These are phyloP conservation scores for Chlorencoelia australis DNA, from an alignment of 2,329 filamentous ascomycete genomes.

Conservation along the genomic window DNA sequence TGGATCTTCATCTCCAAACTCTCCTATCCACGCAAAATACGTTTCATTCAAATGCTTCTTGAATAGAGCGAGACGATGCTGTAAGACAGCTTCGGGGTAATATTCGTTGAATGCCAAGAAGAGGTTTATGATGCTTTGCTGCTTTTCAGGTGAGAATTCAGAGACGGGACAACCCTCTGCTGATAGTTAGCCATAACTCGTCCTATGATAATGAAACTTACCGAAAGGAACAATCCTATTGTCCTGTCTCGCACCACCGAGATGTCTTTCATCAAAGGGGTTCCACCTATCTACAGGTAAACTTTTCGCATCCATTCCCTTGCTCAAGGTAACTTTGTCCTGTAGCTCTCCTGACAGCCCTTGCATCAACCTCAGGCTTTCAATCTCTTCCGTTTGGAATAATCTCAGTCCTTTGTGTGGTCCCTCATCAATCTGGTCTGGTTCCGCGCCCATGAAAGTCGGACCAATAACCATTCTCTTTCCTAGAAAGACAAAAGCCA, in stretches of 20 bases:
- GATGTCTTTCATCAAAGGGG: constrained; percentile 67
- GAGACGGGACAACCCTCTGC: constrained; percentile 49
- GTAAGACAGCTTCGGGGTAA: constrained; percentile 46
- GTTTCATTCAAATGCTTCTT: constrained; percentile 54
- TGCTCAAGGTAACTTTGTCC: constrained; percentile 25
- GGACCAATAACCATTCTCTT: constrained; percentile 59
- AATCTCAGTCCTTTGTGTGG: constrained; percentile 20
- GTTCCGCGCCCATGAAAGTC: constrained; percentile 73
- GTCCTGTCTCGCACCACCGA: constrained; percentile 70
- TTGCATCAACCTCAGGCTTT: constrained; percentile 25
- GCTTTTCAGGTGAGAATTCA: constrained; percentile 38
- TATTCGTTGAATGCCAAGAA: constrained; percentile 58
- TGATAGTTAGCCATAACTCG: constrained; percentile 1
- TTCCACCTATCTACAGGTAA: constrained; percentile 57
- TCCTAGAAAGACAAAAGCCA: constrained; percentile 58
- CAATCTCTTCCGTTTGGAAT: constrained; percentile 19
- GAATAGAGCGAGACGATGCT: constrained; percentile 44
- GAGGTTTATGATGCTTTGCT: constrained; percentile 45
- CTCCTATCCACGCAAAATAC: constrained; percentile 73
- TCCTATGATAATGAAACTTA: not conserved
- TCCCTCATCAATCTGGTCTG: constrained; percentile 40
- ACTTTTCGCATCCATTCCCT: constrained; percentile 23
- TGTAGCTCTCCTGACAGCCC: constrained; percentile 19
- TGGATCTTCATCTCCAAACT: constrained; percentile 52
- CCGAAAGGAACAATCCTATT: constrained; percentile 63